These are phyloP conservation scores for Aspergillus coremiiformis DNA, from an alignment of 495 filamentous ascomycete genomes.

Conservation along the genomic window DNA sequence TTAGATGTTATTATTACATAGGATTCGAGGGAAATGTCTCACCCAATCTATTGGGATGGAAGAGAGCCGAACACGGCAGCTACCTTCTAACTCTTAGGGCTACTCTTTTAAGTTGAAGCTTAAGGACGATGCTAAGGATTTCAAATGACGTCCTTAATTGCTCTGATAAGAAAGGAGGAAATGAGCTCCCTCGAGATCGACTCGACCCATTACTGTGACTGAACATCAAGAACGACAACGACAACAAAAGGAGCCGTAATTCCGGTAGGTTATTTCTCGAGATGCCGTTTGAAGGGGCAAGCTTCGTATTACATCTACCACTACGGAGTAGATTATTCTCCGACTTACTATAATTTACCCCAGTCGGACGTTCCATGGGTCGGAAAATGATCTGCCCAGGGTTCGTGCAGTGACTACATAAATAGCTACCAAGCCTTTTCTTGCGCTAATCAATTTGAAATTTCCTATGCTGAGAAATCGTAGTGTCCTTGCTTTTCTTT, in stretches of 20 bases:
- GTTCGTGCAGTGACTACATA: not conserved
- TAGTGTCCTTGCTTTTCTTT: not conserved
- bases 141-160: too few species aligned
- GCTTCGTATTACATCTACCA: not conserved
- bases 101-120: not conserved
- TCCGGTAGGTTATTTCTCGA: too few species aligned
- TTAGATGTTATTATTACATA: not conserved
- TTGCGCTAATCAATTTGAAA: not conserved
- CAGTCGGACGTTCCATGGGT: conserved; percentile 4
- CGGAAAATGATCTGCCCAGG: conserved; percentile 4
- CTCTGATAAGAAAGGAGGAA: not conserved
- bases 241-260: too few species aligned
- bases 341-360: not conserved
- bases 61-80: not conserved
- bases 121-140: not conserved
- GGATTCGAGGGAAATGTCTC: not conserved
- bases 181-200: not conserved
- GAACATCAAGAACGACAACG: too few species aligned
- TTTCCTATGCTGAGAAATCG: not conserved
- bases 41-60: not conserved
- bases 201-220: not conserved
- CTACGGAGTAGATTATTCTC: not conserved
- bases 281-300: too few species aligned
- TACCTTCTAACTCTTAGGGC: too few species aligned
- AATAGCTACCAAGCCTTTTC: not conserved